Evolutionary conservation across 257 asterid species (phyloP), one percentile per base, ranked within the genome.

Genomic region (Vinca minor): DNA sequence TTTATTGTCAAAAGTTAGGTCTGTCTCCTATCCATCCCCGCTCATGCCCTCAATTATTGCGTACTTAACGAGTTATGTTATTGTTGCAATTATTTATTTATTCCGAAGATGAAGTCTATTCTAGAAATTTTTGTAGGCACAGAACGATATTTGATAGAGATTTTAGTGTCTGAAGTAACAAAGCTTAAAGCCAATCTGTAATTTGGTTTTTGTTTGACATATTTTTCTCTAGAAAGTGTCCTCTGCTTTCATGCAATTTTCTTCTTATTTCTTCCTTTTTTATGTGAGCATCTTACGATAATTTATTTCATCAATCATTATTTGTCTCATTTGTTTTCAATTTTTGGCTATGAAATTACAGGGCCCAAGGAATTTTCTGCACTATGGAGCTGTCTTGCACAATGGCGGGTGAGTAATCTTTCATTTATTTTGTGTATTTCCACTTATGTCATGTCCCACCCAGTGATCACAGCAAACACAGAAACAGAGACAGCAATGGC

Each of bases 291-390:
- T 39, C 5, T 23, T 39, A n/a, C 2, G 39, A 35, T 38, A 59
- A 20, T 7, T 59, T 59, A 7, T 39, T 42, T 31, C 11, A 28
- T 28, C 12, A 18, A 5, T 53, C 70, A 26, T 42, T 9, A 4
- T 45, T 58, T 47, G 13, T 36, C 4, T 36, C 8, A 6, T 32
- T 65, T 64, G 25, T 20, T 71, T 61, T 53, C 23, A 62, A 46
- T 20, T 4, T 61, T 58, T 67, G 10, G 28, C 44, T 69, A 23
- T 65, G 25, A 63, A 31, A 52, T 38, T 73, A 65, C 65, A 90
- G 96, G 96, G 31, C 96, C 95, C 1, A 85, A 75, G 75, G 95
- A 87, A 69, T 90, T 90, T 77, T 68, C 89, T 29, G 90, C 80
- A 11, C 56, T 90, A 28, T 87, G 97, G 96, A 82, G 78, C 73